Base-by-base conservation (phyloP, 129 eudicot species). In the Chrysanthemum lavandulifolium region DNA sequence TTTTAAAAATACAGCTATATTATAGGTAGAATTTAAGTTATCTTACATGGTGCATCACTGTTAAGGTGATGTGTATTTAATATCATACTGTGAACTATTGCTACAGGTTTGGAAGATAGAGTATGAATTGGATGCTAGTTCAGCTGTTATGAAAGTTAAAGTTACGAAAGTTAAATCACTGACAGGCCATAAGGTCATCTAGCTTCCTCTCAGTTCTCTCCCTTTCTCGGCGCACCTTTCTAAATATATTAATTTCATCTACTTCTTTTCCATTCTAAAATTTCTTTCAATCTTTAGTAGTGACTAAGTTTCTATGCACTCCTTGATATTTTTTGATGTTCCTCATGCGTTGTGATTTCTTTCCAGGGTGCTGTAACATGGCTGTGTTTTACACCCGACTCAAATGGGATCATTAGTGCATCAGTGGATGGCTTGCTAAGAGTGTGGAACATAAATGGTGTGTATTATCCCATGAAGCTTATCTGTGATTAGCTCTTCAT, bases 341-440 rank as follows among this genome's bases (percentile, higher is more conserved):
- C 52, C 54, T 49, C 18, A 11, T 61, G 48, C 3, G 16, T 13
- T 58, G 51, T 71, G 16, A 56, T 58, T 72, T 71, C 4, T 33
- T 72, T 60, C 12, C 83, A 91, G 95, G 89, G 98, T 87, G 96
- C 96, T n/a, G 98, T 92, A 13, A 92, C 98, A 58, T 92, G 98
- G 91, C 78, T 92, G 69, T 92, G 95, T 84, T 92, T 92, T 65
- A 45, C 86, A 75, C 96, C 90, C 18, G 59, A 92, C 78, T 89
- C 96, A 0, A 27, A 27, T 27, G 3, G 29, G 29, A 27, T 27
- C 29, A 27, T 27, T 27, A 27, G 29, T 27, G 29, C 29, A 27
- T 27, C 29, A 27, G 3, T 27, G 29, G 29, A 27, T 27, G 29
- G 29, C 29, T 0, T 2, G 3, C 29, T 27, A 27, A 27, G 29